Evolutionary conservation across 2,329 filamentous ascomycete genomes (phyloP).

Genomic region (Colletotrichum falcatum): DNA sequence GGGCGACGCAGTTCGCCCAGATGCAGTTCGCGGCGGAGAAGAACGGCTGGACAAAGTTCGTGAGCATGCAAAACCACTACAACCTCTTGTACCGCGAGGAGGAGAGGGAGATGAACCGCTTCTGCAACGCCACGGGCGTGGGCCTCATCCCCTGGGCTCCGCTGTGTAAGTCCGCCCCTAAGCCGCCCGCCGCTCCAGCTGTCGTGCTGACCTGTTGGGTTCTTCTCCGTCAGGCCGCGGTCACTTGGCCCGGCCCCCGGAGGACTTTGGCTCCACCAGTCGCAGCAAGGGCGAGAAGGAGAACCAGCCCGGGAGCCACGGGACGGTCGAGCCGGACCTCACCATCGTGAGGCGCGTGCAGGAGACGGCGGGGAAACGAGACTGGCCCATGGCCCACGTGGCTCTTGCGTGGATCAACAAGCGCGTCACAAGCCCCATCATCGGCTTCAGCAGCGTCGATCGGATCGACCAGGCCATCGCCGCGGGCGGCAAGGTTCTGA

Average conservation of each 20-base stretch:
- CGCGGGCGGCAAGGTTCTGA: constrained; percentile 60
- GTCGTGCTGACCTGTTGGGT: not conserved
- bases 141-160: constrained; percentile 52
- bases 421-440: constrained; percentile 67
- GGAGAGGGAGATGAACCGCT: constrained; percentile 58
- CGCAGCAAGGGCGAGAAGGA: constrained; percentile 51
- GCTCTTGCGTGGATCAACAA: constrained; percentile 72
- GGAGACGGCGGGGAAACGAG: constrained; percentile 68
- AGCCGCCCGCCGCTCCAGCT: no score
- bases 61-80: constrained; percentile 69
- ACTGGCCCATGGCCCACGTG: constrained; percentile 72
- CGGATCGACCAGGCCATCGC: constrained; percentile 72
- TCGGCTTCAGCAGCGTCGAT: constrained; percentile 69
- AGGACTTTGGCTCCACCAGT: constrained; percentile 40
- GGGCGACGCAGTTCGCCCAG: constrained; percentile 60
- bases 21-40: constrained; percentile 65
- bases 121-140: constrained; percentile 57
- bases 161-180: constrained; percentile 28
- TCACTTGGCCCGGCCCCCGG: constrained; percentile 47
- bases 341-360: constrained; percentile 54
- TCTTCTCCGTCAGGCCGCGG: constrained; percentile 44
- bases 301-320: constrained; percentile 45
- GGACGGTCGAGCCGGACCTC: constrained; percentile 50
- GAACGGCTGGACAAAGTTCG: constrained; percentile 67
- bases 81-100: constrained; percentile 70